A percentile compares a stretch with the other conserved stretches of the same genome.
Evolutionary conservation across 139 green algal species (phyloP).

Genomic region (Tetradesmus lagerheimii): DNA sequence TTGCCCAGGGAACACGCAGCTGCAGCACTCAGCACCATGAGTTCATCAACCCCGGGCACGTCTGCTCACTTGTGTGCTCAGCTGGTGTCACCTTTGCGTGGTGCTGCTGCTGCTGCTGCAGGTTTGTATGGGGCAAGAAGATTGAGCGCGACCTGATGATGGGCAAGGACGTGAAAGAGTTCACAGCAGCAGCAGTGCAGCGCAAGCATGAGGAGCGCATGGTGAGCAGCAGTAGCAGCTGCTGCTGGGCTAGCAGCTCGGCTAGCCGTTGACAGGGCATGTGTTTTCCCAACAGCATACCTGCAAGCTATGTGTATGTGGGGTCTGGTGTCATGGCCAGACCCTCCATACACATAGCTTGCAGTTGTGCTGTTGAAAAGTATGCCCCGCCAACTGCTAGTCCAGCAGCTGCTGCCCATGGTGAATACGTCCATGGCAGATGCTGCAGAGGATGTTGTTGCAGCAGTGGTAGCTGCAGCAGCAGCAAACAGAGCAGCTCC

Average conservation of each 20-base stretch:
- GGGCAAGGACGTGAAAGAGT: slow-evolving; percentile 66
- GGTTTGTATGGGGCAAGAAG: slow-evolving; percentile 98
- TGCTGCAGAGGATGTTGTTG: neutral
- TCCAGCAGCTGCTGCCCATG: too few species aligned
- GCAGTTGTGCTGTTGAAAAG: too few species aligned
- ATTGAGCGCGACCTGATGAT: slow-evolving; percentile 88
- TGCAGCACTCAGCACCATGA: neutral
- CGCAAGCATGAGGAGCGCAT: slow-evolving; percentile 84
- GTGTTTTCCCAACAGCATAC: too few species aligned
- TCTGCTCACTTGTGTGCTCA: neutral
- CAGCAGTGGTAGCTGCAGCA: neutral
- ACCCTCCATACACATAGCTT: too few species aligned
- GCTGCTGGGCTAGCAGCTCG: too few species aligned
- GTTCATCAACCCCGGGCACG: neutral
- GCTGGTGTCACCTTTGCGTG: neutral
- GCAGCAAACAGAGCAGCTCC: neutral
- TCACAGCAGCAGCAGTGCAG: slow-evolving; percentile 57
- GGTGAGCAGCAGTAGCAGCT: slow-evolving; percentile 58
- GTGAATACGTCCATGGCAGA: too few species aligned
- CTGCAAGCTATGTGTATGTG: too few species aligned
- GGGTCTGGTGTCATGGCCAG: too few species aligned
- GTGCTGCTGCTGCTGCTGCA: slow-evolving; percentile 16
- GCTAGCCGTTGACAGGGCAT: too few species aligned
- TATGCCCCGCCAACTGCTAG: too few species aligned
- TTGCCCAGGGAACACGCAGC: neutral